Evolutionary conservation across 2,329 filamentous ascomycete species (phyloP).

Genomic region (Coniella vitis): DNA sequence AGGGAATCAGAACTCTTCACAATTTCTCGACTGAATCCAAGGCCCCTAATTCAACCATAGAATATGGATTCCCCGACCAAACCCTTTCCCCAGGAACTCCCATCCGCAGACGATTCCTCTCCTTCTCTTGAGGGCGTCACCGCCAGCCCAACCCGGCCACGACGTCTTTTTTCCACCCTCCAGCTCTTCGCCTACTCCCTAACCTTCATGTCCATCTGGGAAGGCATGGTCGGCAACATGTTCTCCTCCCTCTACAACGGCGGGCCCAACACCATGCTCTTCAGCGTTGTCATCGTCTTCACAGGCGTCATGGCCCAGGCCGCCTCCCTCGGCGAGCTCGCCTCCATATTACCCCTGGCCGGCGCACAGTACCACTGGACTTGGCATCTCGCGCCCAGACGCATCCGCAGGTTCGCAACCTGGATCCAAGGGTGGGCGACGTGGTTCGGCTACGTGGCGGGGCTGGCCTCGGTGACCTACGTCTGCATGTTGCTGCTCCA

Average conservation of each 20-base stretch:
- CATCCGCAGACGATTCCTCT: too few relatives aligned
- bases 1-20: too few relatives aligned
- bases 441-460: constrained; percentile 33
- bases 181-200: constrained; percentile 10
- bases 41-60: too few relatives aligned
- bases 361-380: constrained; percentile 38
- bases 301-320: constrained; percentile 25
- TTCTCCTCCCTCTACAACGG: constrained; percentile 26
- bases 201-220: constrained; percentile 6
- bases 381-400: constrained; percentile 6
- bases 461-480: constrained; percentile 28
- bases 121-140: neutral
- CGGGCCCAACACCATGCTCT: constrained; percentile 25
- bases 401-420: constrained; percentile 2
- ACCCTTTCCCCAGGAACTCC: too few relatives aligned
- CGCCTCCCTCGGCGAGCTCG: constrained; percentile 32
- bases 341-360: constrained; percentile 32
- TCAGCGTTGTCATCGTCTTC: constrained; percentile 25
- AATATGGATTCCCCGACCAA: too few relatives aligned
- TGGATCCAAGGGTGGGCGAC: constrained; percentile 30
- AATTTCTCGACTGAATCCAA: too few relatives aligned
- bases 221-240: constrained; percentile 10
- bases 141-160: neutral
- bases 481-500: constrained; percentile 14
- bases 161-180: constrained; percentile 6